Conservation (phyloP, 2,329 filamentous ascomycete species). For the Penicillium hordei region DNA sequence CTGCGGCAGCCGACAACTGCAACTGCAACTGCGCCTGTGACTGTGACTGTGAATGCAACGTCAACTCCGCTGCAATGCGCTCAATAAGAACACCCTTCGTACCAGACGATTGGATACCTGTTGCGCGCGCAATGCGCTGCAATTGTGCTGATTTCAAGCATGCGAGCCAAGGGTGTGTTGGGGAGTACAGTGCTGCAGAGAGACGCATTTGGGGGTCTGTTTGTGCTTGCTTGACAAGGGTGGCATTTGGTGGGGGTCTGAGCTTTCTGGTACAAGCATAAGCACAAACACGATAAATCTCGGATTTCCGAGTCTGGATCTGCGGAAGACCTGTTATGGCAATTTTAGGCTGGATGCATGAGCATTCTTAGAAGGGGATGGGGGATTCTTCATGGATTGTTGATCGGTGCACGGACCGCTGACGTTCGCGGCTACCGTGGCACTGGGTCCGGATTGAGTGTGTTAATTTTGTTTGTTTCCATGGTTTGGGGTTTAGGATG, state of each 20-base stretch:
- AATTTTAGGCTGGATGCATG: background rate
- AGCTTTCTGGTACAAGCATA: background rate
- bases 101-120: conserved; percentile 60
- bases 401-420: conserved; percentile 17
- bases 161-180: conserved; percentile 33
- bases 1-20: background rate
- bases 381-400: background rate
- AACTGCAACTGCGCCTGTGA: background rate
- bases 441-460: background rate
- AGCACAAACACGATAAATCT: background rate
- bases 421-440: background rate
- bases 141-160: conserved; percentile 55
- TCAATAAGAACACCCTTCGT: conserved; percentile 57
- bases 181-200: conserved; percentile 1
- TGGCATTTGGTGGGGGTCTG: background rate
- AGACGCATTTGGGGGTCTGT: conserved; percentile 14
- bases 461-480: background rate
- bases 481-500: background rate
- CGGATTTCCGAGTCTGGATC: background rate
- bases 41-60: conserved; percentile 4
- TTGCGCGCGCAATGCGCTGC: conserved; percentile 60
- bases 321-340: background rate
- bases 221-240: background rate
- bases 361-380: background rate
- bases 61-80: conserved; percentile 46